These are phyloP conservation scores for Silybum marianum DNA, from an alignment of 129 eudicot species.

Conservation along the genomic window DNA sequence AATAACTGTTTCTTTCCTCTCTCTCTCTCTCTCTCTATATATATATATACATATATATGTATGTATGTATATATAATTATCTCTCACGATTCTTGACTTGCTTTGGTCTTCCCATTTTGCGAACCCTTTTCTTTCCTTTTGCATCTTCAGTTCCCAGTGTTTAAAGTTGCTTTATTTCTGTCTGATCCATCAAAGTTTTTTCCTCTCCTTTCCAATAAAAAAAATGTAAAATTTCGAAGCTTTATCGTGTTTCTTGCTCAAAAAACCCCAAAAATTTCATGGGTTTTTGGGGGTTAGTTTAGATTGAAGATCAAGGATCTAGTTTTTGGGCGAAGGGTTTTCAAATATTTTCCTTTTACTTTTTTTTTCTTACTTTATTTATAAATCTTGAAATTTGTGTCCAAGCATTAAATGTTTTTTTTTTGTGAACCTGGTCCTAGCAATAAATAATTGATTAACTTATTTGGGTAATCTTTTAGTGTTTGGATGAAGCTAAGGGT, in stretches of 20 bases:
- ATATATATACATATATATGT: neutral
- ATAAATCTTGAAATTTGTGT: slow-evolving; percentile 48
- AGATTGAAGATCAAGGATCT: slow-evolving; percentile 38
- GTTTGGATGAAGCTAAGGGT: slow-evolving; percentile 29
- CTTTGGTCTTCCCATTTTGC: slow-evolving; percentile 25
- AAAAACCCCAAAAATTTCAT: neutral
- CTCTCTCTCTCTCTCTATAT: slow-evolving; percentile 10
- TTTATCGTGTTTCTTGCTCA: slow-evolving; percentile 39
- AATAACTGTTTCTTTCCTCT: slow-evolving; percentile 3
- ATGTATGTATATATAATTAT: neutral
- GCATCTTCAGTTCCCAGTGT: slow-evolving; percentile 43
- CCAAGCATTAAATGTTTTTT: slow-evolving; percentile 35
- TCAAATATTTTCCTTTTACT: neutral
- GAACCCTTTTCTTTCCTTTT: slow-evolving; percentile 19
- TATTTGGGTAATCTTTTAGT: slow-evolving; percentile 20
- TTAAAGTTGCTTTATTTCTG: slow-evolving; percentile 56
- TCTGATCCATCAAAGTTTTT: slow-evolving; percentile 35
- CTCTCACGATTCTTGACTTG: slow-evolving; percentile 32
- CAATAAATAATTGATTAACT: slow-evolving; percentile 40
- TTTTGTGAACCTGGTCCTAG: slow-evolving; percentile 27
- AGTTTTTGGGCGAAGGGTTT: slow-evolving; percentile 11
- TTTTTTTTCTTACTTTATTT: slow-evolving; percentile 14
- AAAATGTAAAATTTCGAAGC: neutral
- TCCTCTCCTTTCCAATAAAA: neutral
- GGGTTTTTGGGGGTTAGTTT: slow-evolving; percentile 10